Base-by-base conservation (phyloP, 768 basidiomycete genomes). In the Podaxis sp. region DNA sequence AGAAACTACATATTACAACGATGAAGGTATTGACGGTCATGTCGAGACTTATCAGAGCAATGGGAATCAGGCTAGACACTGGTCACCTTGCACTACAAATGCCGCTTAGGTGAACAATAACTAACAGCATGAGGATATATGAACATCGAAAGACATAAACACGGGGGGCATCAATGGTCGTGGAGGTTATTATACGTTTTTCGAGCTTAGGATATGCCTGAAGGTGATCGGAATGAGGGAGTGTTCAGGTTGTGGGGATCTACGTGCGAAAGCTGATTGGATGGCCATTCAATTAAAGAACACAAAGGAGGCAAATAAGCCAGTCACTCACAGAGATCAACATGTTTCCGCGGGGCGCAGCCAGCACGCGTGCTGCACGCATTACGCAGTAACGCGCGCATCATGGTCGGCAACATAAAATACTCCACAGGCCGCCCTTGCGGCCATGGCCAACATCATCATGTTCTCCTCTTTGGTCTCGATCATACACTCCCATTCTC, bases 331-430 rank as follows among this genome's bases (percentile, higher is more conserved):
- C 54, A 51, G 36, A 38, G 22, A 48, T 48, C 44, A 24, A 12
- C 19, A n/a, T 19, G 33, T 12, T 51, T 44, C 33, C 53, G 22
- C 36, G 40, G 33, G 59, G 69, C 72, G 71, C 72, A 75, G 58
- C 75, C 77, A 68, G 76, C 72, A 75, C 74, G 72, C 70, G 57
- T 49, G 40, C 48, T 48, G 57, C 44, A 51, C 15, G 59, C 54
- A 58, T 38, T 46, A 56, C 40, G 13, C 33, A 57, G 52, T 44
- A 44, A 30, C 8, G 38, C 64, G 44, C 52, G 28, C 46, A 55
- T 75, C 65, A 90, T 78, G 81, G 85, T 68, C 85, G 83, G 73
- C 90, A 93, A 74, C 90, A 93, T 62, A 92, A 74, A 48, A 85
- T 76, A 65, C 79, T 78, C 76, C 84, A 88, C 71, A 92, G 79